phyloP scores from a whole-genome alignment of 495 filamentous ascomycete species.

The Beverwykella pulmonaria region DNA sequence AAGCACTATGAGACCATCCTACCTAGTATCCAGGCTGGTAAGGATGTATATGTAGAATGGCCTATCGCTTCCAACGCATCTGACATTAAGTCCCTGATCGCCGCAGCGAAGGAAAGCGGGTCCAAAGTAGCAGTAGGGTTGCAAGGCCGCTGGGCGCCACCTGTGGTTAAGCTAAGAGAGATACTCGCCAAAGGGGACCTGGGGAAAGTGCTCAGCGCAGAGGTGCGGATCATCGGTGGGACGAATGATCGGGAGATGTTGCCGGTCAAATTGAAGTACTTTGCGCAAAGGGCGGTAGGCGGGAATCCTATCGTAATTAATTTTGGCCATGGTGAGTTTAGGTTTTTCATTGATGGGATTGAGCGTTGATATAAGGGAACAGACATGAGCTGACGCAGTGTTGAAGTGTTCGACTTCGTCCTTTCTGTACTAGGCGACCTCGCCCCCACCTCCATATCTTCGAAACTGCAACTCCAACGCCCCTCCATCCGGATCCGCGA shows the following conservation, averaged over 20 bases:
- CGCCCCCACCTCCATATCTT: background rate
- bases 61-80: slow-evolving; percentile 14
- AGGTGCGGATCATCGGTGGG: slow-evolving; percentile 7
- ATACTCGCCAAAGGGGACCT: slow-evolving; percentile 17
- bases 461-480: slow-evolving; percentile 21
- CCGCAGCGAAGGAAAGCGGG: background rate
- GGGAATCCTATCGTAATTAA: slow-evolving; percentile 28
- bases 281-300: slow-evolving; percentile 20
- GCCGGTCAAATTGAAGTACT: slow-evolving; percentile 21
- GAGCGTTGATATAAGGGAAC: background rate
- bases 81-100: slow-evolving; percentile 11
- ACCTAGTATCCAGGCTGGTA: slow-evolving; percentile 25
- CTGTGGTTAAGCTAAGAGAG: slow-evolving; percentile 12
- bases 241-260: slow-evolving; percentile 1
- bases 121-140: slow-evolving; percentile 15
- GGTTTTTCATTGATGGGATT: too few species aligned
- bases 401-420: slow-evolving; percentile 18
- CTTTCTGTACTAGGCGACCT: slow-evolving; percentile 20
- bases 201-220: slow-evolving; percentile 26
- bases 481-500: slow-evolving; percentile 6
- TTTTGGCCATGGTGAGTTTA: slow-evolving; percentile 22
- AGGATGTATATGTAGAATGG: slow-evolving; percentile 34
- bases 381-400: background rate
- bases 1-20: slow-evolving; percentile 22
- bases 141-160: slow-evolving; percentile 16